A percentile compares a stretch with the other conserved stretches of the same genome.
Evolutionary conservation across 176 grass and related monocot species (phyloP).

Genomic region (Raddia guianensis): DNA sequence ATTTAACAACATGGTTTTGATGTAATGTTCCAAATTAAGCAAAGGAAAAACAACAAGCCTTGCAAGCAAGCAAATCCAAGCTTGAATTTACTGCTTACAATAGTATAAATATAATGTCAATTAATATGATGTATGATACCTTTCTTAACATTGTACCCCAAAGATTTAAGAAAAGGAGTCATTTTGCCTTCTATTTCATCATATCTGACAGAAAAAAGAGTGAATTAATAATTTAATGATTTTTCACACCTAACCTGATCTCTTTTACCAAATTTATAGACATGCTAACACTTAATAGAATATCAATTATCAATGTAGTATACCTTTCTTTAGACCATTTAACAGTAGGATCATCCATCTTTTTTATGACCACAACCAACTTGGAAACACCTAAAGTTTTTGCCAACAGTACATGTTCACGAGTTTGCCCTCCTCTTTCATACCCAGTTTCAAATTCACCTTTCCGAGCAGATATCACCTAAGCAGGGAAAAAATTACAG

Average conservation of each 20-base stretch:
- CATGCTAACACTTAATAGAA: not conserved
- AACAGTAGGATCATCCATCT: slow-evolving; percentile 92
- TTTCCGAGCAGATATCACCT: slow-evolving; percentile 87
- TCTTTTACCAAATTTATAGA: slow-evolving; percentile 14
- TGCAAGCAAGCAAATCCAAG: not conserved
- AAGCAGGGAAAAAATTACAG: not conserved
- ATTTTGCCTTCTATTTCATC: slow-evolving; percentile 74
- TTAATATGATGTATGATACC: slow-evolving; percentile 33
- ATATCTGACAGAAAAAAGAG: slow-evolving; percentile 47
- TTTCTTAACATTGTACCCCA: slow-evolving; percentile 73
- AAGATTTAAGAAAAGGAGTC: slow-evolving; percentile 54
- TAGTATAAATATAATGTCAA: not conserved
- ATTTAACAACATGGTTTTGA: not conserved
- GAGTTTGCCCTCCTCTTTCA: slow-evolving; percentile 82
- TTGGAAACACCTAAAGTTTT: slow-evolving; percentile 90
- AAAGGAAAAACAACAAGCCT: not conserved
- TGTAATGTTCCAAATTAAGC: slow-evolving; percentile 6
- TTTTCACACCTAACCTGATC: not conserved
- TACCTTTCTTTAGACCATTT: slow-evolving; percentile 84
- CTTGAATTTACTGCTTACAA: not conserved
- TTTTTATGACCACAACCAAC: slow-evolving; percentile 82
- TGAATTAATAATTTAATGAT: not conserved
- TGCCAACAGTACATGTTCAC: slow-evolving; percentile 82
- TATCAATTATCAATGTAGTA: not conserved
- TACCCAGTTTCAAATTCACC: slow-evolving; percentile 90